A percentile compares a stretch with the other conserved stretches of the same genome.
These are phyloP conservation scores for Fusarium tupiense DNA, from an alignment of 2,329 filamentous ascomycete genomes.

Conservation along the genomic window DNA sequence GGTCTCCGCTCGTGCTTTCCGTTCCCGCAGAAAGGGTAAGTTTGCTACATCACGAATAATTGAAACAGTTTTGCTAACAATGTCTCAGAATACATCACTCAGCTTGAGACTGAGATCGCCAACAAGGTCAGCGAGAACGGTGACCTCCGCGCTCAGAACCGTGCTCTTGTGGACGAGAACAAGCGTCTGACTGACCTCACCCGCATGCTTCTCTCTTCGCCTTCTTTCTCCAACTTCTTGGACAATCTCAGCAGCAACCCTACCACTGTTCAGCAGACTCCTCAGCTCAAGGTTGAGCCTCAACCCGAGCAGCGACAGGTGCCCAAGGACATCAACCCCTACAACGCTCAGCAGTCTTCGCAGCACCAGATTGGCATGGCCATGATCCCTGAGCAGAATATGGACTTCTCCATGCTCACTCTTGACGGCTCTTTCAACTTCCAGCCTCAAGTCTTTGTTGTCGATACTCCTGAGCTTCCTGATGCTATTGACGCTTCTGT, in stretches of 20 bases:
- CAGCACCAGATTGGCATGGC: constrained; percentile 81
- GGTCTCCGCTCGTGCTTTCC: constrained; percentile 96
- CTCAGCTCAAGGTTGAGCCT: constrained; percentile 52
- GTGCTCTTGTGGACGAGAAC: constrained; percentile 85
- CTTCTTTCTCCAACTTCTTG: constrained; percentile 85
- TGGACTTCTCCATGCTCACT: constrained; percentile 79
- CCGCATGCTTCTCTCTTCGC: constrained; percentile 82
- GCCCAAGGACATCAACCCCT: constrained; percentile 74
- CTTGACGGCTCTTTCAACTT: constrained; percentile 68
- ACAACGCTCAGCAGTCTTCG: constrained; percentile 63
- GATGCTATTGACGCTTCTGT: constrained; percentile 65
- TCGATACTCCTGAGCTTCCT: constrained; percentile 76
- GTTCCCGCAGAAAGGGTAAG: constrained; percentile 97
- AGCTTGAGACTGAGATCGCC: constrained; percentile 90
- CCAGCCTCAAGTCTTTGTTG: constrained; percentile 78
- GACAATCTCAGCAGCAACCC: constrained; percentile 74
- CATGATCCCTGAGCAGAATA: constrained; percentile 81
- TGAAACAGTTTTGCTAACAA: constrained; percentile 21
- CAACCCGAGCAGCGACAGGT: constrained; percentile 60
- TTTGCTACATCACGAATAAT: constrained; percentile 6
- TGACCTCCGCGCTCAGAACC: constrained; percentile 83
- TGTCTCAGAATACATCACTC: constrained; percentile 87
- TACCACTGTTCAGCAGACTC: constrained; percentile 51
- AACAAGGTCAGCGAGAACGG: constrained; percentile 84
- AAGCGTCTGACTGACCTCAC: constrained; percentile 79